Base-by-base conservation (phyloP, 2,329 filamentous ascomycete species). In the Claviceps citrina region DNA sequence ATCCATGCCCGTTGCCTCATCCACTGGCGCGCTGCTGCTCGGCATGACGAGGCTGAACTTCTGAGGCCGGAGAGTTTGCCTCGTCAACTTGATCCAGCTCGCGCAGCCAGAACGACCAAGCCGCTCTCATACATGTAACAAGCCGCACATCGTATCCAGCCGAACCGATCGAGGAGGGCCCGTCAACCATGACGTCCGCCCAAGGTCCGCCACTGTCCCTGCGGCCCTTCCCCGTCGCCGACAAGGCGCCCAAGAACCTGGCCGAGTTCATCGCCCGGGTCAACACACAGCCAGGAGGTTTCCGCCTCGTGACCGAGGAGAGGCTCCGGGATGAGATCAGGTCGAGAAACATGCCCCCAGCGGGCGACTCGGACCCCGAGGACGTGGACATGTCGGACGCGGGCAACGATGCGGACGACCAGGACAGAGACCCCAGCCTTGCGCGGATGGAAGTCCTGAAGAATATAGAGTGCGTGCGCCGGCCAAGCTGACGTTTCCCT, bases 191-290 rank as follows among this genome's bases (percentile, higher is more conserved):
- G 59, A 47, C 53, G 15, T 36, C 52, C 31, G 49, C 46, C 41
- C 51, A 60, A 31, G 50, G 50, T 44, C 59, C 54, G 43, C 53
- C 59, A 39, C 51, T 63, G 26, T 63, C 60, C 20, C 47, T 63
- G 46, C 58, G 59, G 40, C 60, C 60, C 12, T 50, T 56, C 36
- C 74, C 78, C 13, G 63, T 68, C 47, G 67, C 62, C 51, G 70
- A 65, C 61, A 72, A 64, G 53, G 67, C 65, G 52, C 68, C 71
- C 25, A 73, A 72, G 54, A 71, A 68, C 35, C 67, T 95, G n/a
- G 67, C 73, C 42, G 72, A 81, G 35, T 80, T 89, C 49, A 85
- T 95, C 49, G 65, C 71, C 43, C 84, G 87, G 48, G 80, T 94
- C 52, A 82, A 86, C 49, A 78, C 93, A 52, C 78, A 82, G 44